Base-by-base conservation (phyloP, 106 monocot species). In the Apostasia shenzhenica region DNA sequence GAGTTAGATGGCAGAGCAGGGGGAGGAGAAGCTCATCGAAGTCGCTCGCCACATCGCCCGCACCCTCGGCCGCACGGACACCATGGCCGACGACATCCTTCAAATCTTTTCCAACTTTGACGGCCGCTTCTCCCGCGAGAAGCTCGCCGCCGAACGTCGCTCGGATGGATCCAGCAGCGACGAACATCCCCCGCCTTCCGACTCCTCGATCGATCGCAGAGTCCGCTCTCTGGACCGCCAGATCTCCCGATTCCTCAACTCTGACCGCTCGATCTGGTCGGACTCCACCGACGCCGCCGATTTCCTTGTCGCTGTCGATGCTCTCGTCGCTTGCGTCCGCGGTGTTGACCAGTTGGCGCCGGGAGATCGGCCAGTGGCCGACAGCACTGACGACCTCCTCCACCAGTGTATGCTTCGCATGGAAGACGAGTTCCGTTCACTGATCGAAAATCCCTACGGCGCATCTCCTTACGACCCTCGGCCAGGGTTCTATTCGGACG, bases 51-150 rank as follows among this genome's bases (percentile, higher is more conserved):
- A 95, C 71, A 91, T 95, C 69, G 86, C 87, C 54, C 83, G 69
- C 62, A 82, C 85, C 52, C 75, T 95, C 2, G 95, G 95, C 43
- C 80, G 84, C 26, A 84, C 86, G 4, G 85, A 82, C 41, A 86
- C 91, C 77, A 95, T 95, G 88, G 70, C 88, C 7, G 91, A 91
- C 68, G 95, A 91, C 78, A 91, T 91, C 67, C 66, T 91, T 53
- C 77, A 86, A 70, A 79, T 88, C 48, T 95, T 91, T 79, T 89
- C 92, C 72, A 77, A 71, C 92, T 92, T 83, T 77, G 95, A 91
- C 75, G 73, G 72, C 45, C 88, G 91, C 45, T 77, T 95, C 74
- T 86, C 91, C 70, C 79, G 81, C 67, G 91, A 91, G 69, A 95
- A 91, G 66, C 79, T 88, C 70, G 72, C 80, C 58, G 80, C 67